Conservation (phyloP, 345 rosid genomes). For the Bruguiera parviflora region DNA sequence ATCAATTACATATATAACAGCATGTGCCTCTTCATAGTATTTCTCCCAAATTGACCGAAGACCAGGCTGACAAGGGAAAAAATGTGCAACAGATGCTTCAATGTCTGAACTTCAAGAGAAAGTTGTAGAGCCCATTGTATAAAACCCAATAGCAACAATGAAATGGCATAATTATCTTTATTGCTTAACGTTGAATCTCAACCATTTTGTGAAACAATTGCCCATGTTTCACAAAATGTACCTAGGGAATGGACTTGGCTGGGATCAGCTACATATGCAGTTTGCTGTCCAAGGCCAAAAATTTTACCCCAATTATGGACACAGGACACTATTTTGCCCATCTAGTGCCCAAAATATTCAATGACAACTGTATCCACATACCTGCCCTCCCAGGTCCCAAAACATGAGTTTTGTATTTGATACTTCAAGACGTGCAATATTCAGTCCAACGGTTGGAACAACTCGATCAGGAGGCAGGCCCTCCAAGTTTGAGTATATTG, state of each 20-base stretch:
- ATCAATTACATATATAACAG: conserved; percentile 82
- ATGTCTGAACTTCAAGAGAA: conserved; percentile 7
- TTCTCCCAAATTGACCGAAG: conserved; percentile 99
- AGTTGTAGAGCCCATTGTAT: no score
- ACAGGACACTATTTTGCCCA: background rate
- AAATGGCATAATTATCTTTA: no score
- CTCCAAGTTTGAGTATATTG: conserved; percentile 69
- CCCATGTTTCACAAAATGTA: no score
- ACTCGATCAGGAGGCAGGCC: conserved; percentile 97
- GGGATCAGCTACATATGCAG: no score
- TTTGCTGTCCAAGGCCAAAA: no score
- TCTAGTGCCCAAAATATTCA: background rate
- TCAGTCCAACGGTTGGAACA: conserved; percentile 98
- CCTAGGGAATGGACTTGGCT: no score
- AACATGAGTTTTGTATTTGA: conserved; percentile 79
- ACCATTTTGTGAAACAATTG: no score
- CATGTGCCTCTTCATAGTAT: conserved; percentile 98
- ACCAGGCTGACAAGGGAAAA: conserved; percentile 60
- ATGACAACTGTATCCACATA: conserved; percentile 15
- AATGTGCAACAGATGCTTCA: background rate
- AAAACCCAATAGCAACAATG: no score
- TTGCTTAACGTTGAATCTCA: no score
- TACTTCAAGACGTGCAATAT: conserved; percentile 85
- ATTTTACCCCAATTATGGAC: background rate
- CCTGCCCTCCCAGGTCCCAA: conserved; percentile 99